Percentiles rank a stretch among this genome's conserved stretches.
Evolutionary conservation across 78 protist species (phyloP).

Genomic region (slime mould (Dictyostelium discoideum)): dicty_2.7 NC_007091.3:1259001-1259500

Average conservation of each 20-base stretch:
- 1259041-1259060: conserved; percentile 21
- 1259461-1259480: neutral
- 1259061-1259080: neutral
- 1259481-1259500: conserved; percentile 8
- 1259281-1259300: neutral
- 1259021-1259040: neutral
- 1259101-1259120: neutral
- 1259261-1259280: conserved; percentile 3
- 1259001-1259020: neutral
- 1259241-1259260: neutral
- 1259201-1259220: neutral
- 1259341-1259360: neutral
- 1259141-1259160: conserved; percentile 13
- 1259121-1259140: neutral
- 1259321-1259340: neutral
- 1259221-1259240: neutral
- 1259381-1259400: neutral
- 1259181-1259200: neutral
- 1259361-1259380: neutral
- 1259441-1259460: conserved; percentile 24
- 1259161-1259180: conserved; percentile 35
- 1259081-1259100: neutral
- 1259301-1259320: neutral
- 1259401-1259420: neutral
- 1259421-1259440: neutral